Percentiles rank a stretch among this genome's conserved stretches.
These are phyloP conservation scores for Lunularia cruciata DNA, from an alignment of 225 moss, liverwort and hornwort genomes.

Conservation along the genomic window DNA sequence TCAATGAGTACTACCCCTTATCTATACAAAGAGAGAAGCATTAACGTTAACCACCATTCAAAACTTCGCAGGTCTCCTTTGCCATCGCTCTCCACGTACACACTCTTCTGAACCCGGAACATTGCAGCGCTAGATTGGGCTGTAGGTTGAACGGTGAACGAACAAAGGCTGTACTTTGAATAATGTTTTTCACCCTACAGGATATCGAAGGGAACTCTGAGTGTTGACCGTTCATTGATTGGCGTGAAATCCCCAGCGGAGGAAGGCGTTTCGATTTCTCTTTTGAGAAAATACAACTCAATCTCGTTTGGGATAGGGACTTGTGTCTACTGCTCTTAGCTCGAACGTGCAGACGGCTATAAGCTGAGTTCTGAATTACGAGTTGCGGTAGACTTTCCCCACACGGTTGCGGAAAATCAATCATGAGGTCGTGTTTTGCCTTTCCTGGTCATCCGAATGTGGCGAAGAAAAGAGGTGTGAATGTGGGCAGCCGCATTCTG, in stretches of 20 bases:
- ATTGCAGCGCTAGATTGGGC: neutral
- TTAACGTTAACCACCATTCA: neutral
- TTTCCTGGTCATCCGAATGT: slow-evolving; percentile 6
- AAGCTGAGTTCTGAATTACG: neutral
- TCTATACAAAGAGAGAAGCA: neutral
- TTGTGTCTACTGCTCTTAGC: neutral
- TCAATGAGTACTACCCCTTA: neutral
- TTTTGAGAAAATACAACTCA: neutral
- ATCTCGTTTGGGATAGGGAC: neutral
- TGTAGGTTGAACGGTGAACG: neutral
- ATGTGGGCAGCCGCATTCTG: slow-evolving; percentile 22
- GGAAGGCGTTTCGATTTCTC: neutral
- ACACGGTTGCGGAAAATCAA: too few relatives aligned
- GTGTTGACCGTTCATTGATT: too few relatives aligned
- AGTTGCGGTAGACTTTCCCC: neutral
- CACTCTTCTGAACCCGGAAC: too few relatives aligned
- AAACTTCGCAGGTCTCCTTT: too few relatives aligned
- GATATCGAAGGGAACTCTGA: too few relatives aligned
- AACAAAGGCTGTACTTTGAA: neutral
- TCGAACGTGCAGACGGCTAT: neutral
- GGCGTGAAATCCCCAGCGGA: neutral
- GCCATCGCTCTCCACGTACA: neutral
- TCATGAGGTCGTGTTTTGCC: slow-evolving; percentile 28
- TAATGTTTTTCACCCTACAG: too few relatives aligned
- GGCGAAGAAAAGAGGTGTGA: slow-evolving; percentile 15